phyloP scores from a whole-genome alignment of 1,284 basidiomycete species.

The Sphagnurus paluster region DNA sequence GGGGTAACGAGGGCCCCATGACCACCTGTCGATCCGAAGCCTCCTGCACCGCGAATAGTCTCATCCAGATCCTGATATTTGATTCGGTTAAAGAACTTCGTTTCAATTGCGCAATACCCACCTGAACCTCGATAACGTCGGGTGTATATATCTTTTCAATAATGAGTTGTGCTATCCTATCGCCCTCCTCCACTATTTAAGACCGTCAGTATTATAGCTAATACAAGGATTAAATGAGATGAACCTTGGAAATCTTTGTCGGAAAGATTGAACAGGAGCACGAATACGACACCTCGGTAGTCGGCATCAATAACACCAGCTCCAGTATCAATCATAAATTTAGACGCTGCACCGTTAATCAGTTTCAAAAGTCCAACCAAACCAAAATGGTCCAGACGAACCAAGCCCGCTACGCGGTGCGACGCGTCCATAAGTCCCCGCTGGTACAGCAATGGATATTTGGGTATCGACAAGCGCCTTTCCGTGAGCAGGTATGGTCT shows the following conservation, averaged over 20 bases:
- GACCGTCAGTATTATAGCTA: constrained; percentile 3
- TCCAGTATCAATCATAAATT: constrained; percentile 96
- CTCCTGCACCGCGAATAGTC: constrained; percentile 83
- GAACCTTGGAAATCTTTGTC: constrained; percentile 86
- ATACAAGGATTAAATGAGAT: constrained; percentile 23
- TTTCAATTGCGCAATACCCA: constrained; percentile 36
- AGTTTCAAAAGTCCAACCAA: not conserved
- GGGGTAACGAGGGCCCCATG: constrained; percentile 46
- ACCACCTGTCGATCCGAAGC: constrained; percentile 96
- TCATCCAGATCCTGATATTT: constrained; percentile 79
- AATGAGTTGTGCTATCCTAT: constrained; percentile 93
- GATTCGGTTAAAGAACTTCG: too few relatives aligned
- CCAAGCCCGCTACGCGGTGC: constrained; percentile 94
- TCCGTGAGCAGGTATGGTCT: constrained; percentile 79
- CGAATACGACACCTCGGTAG: constrained; percentile 90
- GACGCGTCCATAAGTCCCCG: constrained; percentile 93
- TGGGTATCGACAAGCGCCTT: constrained; percentile 91
- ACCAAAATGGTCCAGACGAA: constrained; percentile 38
- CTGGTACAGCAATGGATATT: constrained; percentile 89
- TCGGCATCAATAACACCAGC: constrained; percentile 97
- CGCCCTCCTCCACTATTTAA: constrained; percentile 79
- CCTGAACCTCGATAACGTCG: constrained; percentile 82
- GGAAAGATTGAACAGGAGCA: constrained; percentile 93
- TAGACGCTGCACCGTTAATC: constrained; percentile 77
- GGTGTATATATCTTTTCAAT: constrained; percentile 90